Percentiles rank a stretch among this genome's conserved stretches.
These are phyloP conservation scores for Shiraia sp. DNA, from an alignment of 2,329 filamentous ascomycete species.

Conservation along the genomic window DNA sequence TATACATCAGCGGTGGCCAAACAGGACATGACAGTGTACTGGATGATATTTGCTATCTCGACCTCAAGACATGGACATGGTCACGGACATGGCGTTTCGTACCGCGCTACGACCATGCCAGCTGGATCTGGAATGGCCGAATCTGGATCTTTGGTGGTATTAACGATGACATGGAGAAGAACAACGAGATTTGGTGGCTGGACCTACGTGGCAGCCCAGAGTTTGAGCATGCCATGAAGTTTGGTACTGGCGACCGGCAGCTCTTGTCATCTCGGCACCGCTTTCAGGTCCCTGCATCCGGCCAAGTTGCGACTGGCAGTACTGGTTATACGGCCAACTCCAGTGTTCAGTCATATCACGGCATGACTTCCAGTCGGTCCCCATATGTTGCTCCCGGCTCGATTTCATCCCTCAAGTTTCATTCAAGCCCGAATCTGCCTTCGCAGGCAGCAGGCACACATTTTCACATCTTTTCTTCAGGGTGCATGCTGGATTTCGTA, in stretches of 20 bases:
- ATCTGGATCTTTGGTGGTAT: constrained; percentile 97
- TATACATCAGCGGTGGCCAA: constrained; percentile 95
- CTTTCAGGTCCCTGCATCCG: constrained; percentile 32
- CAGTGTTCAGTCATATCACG: constrained; percentile 61
- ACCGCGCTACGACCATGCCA: constrained; percentile 90
- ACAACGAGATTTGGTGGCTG: constrained; percentile 95
- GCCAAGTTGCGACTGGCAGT: constrained; percentile 43
- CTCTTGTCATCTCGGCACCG: constrained; percentile 36
- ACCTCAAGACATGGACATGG: constrained; percentile 97
- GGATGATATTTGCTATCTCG: constrained; percentile 95
- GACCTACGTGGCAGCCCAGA: constrained; percentile 90
- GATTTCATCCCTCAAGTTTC: constrained; percentile 87
- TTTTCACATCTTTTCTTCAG: constrained; percentile 93
- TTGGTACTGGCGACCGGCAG: constrained; percentile 54
- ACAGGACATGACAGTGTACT: constrained; percentile 91
- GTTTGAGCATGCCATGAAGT: constrained; percentile 71
- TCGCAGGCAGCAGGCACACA: constrained; percentile 89
- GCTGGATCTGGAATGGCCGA: constrained; percentile 88
- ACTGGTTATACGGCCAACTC: constrained; percentile 73
- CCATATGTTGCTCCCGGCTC: constrained; percentile 71
- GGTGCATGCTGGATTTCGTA: constrained; percentile 89
- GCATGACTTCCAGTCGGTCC: constrained; percentile 49
- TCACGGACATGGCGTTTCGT: constrained; percentile 96
- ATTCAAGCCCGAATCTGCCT: constrained; percentile 82
- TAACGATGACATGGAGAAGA: constrained; percentile 95